Evolutionary conservation across 192 early-diverging fungal species (phyloP), one percentile per base, ranked within the genome.

Genomic region (Blastocladiella britannica): DNA sequence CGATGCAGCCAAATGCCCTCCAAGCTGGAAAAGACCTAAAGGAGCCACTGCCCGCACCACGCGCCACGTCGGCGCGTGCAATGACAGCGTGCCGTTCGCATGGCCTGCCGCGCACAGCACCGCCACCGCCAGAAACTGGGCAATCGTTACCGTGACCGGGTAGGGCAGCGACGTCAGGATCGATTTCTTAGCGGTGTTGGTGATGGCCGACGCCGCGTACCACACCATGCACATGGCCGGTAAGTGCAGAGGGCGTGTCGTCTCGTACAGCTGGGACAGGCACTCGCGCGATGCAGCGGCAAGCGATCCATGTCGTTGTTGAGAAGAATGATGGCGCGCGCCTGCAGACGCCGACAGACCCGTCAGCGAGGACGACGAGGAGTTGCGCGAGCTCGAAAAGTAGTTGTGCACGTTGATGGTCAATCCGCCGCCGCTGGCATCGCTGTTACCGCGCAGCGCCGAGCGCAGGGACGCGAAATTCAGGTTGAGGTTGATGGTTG

Each of bases 181-280:
- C 60, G 78, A 75, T 62, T 92, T 92, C 12, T 77, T 83, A 37
- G 79, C 80, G 59, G 87, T 92, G 68, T 84, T 86, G 25, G 86
- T 86, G 18, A 92, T 56, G 7, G 89, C 83, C 25, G 87, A 89
- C 6, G 82, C 76, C 20, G 79, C 56, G 62, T 92, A 92, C 89
- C 89, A 92, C 51, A 78, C 58, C 22, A 81, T 55, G 60, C 84
- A 88, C 7, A 82, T 72, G 47, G 73, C 37, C n/a, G 83, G 69
- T 63, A 89, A 70, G 43, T 70, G 72, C 30, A 70, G 37, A n/a
- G n/a, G n/a, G n/a, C n/a, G n/a, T n/a, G n/a, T n/a, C n/a, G 69
- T 76, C 20, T 72, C 70, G 53, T 43, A n/a, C 31, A 5, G 31
- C 9, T 6, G 31, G 18, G 9, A 6, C 18, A 18, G 18, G 31